Evolutionary conservation across 2,329 filamentous ascomycete genomes (phyloP).

Genomic region (Xylaria sp.): DNA sequence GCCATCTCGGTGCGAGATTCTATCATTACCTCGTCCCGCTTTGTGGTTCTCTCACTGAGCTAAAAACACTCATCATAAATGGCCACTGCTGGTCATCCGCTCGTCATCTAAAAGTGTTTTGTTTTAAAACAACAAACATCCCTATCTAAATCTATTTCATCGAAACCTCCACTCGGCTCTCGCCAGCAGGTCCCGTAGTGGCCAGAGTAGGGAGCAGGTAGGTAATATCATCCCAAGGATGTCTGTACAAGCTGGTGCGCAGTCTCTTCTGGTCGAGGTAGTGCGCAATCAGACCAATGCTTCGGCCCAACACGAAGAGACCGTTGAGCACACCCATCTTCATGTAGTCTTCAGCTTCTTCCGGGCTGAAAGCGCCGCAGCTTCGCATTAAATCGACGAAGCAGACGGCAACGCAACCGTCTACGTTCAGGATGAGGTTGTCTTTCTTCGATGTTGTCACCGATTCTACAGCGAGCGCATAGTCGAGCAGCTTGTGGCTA

Average conservation of each 20-base stretch:
- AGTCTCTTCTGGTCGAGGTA: constrained; percentile 99
- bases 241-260: constrained; percentile 96
- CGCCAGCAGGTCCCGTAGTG: constrained; percentile 76
- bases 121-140: constrained; percentile 43
- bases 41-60: constrained; percentile 28
- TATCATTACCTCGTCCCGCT: constrained; percentile 41
- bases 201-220: constrained; percentile 87
- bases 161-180: constrained; percentile 87
- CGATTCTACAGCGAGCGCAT: constrained; percentile 95
- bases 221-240: constrained; percentile 99
- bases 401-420: constrained; percentile 97
- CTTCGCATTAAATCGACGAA: constrained; percentile 98
- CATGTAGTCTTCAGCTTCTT: constrained; percentile 99
- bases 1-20: constrained; percentile 40
- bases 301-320: constrained; percentile 96
- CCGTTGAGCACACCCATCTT: constrained; percentile 99
- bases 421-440: constrained; percentile 99
- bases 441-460: constrained; percentile 99
- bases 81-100: constrained; percentile 30
- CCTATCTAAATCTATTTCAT: constrained; percentile 65
- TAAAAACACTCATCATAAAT: constrained; percentile 37
- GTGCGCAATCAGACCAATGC: constrained; percentile 99
- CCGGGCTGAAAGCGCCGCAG: constrained; percentile 93
- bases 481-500: constrained; percentile 97
- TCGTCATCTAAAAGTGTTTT: constrained; percentile 43